A percentile compares a stretch with the other conserved stretches of the same genome.
Conservation (phyloP, 2,329 filamentous ascomycete species). For the Ophiostoma fasciatum region DNA sequence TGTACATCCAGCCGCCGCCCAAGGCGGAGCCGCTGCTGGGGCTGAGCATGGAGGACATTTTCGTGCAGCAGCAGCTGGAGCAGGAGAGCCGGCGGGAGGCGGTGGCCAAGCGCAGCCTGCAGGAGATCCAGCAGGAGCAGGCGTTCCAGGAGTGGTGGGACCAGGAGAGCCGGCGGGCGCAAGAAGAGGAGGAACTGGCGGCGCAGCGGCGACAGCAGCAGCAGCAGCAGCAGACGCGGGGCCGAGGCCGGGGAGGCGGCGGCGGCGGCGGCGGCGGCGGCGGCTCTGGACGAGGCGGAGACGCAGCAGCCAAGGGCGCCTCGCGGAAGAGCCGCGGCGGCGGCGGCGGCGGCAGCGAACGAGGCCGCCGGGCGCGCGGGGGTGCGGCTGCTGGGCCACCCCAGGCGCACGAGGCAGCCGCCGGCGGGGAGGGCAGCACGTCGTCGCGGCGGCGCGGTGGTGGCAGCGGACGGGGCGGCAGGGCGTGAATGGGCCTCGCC, state of each 20-base stretch:
- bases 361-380: not conserved
- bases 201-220: too few species aligned
- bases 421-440: not conserved
- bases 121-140: conserved; percentile 94
- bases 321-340: too few species aligned
- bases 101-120: conserved; percentile 70
- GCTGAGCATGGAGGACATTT: conserved; percentile 73
- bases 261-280: conserved; percentile 2
- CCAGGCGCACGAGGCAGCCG: too few species aligned
- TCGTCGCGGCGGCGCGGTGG: conserved; percentile 1
- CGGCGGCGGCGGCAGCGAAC: conserved; percentile 1
- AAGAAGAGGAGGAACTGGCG: conserved; percentile 46
- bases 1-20: conserved; percentile 39
- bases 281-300: too few species aligned
- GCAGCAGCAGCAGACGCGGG: conserved; percentile 22
- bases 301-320: too few species aligned
- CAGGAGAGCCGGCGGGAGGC: conserved; percentile 73
- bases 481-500: not conserved
- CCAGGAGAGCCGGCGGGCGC: conserved; percentile 59
- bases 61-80: conserved; percentile 72
- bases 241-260: conserved; percentile 26
- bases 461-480: conserved; percentile 3
- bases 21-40: conserved; percentile 45
- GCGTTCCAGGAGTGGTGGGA: conserved; percentile 97
- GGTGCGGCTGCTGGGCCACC: not conserved